Conservation (phyloP, 108 stramenopile genomes). For the Aurantiochytrium sp. region DNA sequence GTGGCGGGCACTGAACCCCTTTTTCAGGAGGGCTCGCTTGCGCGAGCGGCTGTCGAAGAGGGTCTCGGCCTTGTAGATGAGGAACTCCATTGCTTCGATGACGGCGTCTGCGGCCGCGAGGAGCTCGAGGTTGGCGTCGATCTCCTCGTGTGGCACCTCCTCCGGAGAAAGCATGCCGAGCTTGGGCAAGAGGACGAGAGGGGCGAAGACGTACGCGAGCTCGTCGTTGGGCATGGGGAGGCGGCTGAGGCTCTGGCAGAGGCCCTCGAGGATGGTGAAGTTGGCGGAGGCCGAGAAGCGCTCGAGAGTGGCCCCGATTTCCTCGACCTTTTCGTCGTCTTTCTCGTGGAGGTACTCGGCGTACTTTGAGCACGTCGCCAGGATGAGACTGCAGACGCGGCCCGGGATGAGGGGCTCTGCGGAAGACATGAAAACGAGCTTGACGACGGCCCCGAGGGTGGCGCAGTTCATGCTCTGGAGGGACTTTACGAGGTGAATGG, state of each 20-base stretch:
- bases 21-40: background rate
- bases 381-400: background rate
- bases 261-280: conserved; percentile 16
- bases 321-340: conserved; percentile 26
- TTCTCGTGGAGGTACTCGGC: background rate
- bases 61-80: background rate
- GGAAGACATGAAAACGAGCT: background rate
- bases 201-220: conserved; percentile 9
- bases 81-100: conserved; percentile 2
- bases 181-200: conserved; percentile 18
- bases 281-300: background rate
- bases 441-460: conserved; percentile 17
- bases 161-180: background rate
- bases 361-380: background rate
- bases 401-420: conserved; percentile 19
- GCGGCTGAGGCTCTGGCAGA: background rate
- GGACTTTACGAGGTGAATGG: background rate
- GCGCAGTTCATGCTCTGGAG: conserved; percentile 1
- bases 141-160: background rate
- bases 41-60: conserved; percentile 27
- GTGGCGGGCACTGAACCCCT: background rate
- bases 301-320: conserved; percentile 7
- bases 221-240: background rate
- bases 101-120: background rate
- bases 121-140: background rate